Percentiles rank a stretch among this genome's conserved stretches.
phyloP scores from a whole-genome alignment of 2,329 filamentous ascomycete species.

The Hyphodiscus sp. region DNA sequence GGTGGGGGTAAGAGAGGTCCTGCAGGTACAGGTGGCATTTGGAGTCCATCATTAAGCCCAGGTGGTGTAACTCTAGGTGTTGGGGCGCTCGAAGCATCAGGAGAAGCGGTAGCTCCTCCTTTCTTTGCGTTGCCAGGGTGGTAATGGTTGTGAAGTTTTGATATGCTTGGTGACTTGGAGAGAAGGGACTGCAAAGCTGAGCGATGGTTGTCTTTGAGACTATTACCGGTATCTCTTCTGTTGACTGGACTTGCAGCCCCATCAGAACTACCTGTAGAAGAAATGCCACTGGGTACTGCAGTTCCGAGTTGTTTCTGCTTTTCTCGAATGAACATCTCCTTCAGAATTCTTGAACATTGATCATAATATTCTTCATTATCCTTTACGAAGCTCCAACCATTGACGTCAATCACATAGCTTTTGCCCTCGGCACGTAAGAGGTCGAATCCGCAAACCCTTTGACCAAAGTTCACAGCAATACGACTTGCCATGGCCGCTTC shows the following conservation, averaged over 20 bases:
- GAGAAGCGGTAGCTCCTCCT: conserved; percentile 35
- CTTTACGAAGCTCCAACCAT: conserved; percentile 99
- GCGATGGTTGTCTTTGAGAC: conserved; percentile 38
- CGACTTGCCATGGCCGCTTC: conserved; percentile 83
- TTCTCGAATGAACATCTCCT: conserved; percentile 81
- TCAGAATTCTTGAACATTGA: conserved; percentile 77
- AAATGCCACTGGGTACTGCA: conserved; percentile 35
- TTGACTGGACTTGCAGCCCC: conserved; percentile 9
- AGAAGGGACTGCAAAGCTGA: conserved; percentile 51
- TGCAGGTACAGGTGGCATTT: conserved; percentile 19
- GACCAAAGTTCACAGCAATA: conserved; percentile 87
- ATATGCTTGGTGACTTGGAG: conserved; percentile 55
- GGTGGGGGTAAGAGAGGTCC: conserved; percentile 25
- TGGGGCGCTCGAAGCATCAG: conserved; percentile 33
- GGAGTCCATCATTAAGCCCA: conserved; percentile 15
- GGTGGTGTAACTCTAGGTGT: conserved; percentile 28
- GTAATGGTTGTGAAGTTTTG: conserved; percentile 44
- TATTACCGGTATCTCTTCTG: conserved; percentile 17
- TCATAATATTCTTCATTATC: conserved; percentile 99
- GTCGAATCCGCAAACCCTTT: conserved; percentile 94
- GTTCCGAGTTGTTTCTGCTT: conserved; percentile 49
- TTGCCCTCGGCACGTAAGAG: conserved; percentile 79
- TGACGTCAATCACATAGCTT: conserved; percentile 97
- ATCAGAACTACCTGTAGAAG: conserved; percentile 14
- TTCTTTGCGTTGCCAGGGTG: conserved; percentile 30